Evolutionary conservation across 805 yeast species (phyloP), one percentile per base, ranked within the genome.

Genomic region (Pichia kluyveri): DNA sequence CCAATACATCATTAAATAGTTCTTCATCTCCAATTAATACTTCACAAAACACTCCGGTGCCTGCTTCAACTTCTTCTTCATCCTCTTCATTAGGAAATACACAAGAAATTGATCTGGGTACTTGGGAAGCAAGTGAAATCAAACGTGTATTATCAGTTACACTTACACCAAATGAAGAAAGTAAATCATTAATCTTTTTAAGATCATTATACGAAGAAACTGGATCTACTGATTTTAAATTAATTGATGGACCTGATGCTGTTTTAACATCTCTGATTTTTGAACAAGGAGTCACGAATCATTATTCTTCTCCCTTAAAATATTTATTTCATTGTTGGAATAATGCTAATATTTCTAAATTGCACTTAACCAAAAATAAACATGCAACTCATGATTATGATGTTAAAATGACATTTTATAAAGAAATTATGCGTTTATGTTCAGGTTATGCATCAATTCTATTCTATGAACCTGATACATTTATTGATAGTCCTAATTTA

Each of bases 381-480:
- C n/a, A 34, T 15, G 12, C 17, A 8, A 34, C 12, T 7, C 60
- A 68, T 4, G 49, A 64, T 15, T 62, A 66, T 46, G 61, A 61
- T 1, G 57, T 57, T 15, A 76, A 78, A 51, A 37, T 68, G 2
- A 57, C 56, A 7, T 49, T 79, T 8, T 63, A 80, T 44, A 69
- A 72, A 47, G 79, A 79, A 49, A 65, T 77, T 26, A 71, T 76
- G 42, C 62, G 75, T 40, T 66, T 76, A 40, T 60, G 77, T 15
- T 66, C 80, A 14, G 79, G 84, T 27, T 86, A 81, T 62, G 88
- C 86, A 0, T 67, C 82, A 30, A 80, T 85, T 23, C 64, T 82
- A 23, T 81, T 85, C 58, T 87, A 82, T 61, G 75, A 80, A 3
- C 82, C 85, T 10, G 90, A 82, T 47, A 76, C 77, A 76, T 75